Evolutionary conservation across 2,329 filamentous ascomycete genomes (phyloP).

Genomic region (Cordyceps farinosa): DNA sequence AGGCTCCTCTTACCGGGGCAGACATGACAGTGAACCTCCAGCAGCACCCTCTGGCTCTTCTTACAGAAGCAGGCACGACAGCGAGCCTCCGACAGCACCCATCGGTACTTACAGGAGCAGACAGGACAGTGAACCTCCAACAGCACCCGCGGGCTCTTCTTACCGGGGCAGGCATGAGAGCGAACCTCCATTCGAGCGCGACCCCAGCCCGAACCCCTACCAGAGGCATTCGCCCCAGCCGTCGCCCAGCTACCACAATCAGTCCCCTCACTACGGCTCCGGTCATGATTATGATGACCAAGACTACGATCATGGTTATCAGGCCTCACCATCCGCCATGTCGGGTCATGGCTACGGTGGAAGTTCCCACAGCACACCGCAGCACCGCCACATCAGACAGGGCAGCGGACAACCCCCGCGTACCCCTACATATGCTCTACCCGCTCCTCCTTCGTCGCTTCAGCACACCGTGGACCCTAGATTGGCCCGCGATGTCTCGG

Average conservation of each 20-base stretch:
- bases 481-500: slow-evolving; percentile 54
- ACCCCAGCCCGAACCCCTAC: slow-evolving; percentile 16
- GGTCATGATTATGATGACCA: neutral
- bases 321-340: slow-evolving; percentile 21
- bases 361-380: slow-evolving; percentile 15
- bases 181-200: slow-evolving; percentile 7
- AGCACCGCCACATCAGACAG: slow-evolving; percentile 29
- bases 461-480: slow-evolving; percentile 58
- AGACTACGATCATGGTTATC: slow-evolving; percentile 8
- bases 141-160: neutral
- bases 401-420: slow-evolving; percentile 13
- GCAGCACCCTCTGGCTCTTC: neutral
- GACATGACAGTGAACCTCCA: slow-evolving; percentile 2
- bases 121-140: neutral
- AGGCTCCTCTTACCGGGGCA: slow-evolving; percentile 7
- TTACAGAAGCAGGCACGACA: slow-evolving; percentile 3
- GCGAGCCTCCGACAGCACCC: neutral
- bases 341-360: slow-evolving; percentile 17
- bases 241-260: slow-evolving; percentile 3
- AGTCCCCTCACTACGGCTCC: neutral
- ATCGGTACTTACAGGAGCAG: neutral
- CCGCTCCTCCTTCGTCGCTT: slow-evolving; percentile 53
- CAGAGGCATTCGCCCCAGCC: slow-evolving; percentile 8
- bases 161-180: slow-evolving; percentile 5
- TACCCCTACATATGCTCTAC: slow-evolving; percentile 39